A percentile compares a stretch with the other conserved stretches of the same genome.
These are phyloP conservation scores for Aeschynomene evenia DNA, from an alignment of 306 rosid species.

Conservation along the genomic window DNA sequence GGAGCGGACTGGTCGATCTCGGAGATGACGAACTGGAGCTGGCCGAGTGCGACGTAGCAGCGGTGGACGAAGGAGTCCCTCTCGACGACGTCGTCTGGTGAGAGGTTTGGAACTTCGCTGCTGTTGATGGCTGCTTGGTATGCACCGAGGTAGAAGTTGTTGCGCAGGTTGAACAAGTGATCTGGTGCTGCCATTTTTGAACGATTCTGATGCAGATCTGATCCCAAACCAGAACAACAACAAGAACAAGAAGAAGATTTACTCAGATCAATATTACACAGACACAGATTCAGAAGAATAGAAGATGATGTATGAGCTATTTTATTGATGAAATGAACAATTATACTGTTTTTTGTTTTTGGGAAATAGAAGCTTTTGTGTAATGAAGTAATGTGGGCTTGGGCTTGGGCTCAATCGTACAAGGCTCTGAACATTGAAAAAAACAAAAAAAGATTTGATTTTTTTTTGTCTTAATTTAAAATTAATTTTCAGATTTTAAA, in stretches of 20 bases:
- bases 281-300: background rate
- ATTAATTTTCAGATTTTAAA: too few species aligned
- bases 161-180: conserved; percentile 75
- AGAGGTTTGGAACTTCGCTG: conserved; percentile 70
- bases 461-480: too few species aligned
- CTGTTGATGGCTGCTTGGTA: conserved; percentile 87
- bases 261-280: background rate
- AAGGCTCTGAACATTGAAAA: background rate
- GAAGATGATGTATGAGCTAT: background rate
- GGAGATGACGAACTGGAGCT: conserved; percentile 63
- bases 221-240: background rate
- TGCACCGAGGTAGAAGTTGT: conserved; percentile 91
- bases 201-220: conserved; percentile 15
- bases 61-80: conserved; percentile 81
- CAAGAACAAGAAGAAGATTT: background rate
- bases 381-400: background rate
- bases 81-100: conserved; percentile 74
- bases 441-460: too few species aligned
- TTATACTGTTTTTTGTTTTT: too few species aligned
- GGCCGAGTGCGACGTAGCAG: conserved; percentile 84
- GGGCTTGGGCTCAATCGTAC: background rate
- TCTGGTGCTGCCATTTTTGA: conserved; percentile 65
- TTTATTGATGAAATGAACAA: background rate
- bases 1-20: conserved; percentile 89
- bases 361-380: too few species aligned